Evolutionary conservation across 345 rosid species (phyloP), one percentile per base, ranked within the genome.

Genomic region (Euphorbia pulcherrima): DNA sequence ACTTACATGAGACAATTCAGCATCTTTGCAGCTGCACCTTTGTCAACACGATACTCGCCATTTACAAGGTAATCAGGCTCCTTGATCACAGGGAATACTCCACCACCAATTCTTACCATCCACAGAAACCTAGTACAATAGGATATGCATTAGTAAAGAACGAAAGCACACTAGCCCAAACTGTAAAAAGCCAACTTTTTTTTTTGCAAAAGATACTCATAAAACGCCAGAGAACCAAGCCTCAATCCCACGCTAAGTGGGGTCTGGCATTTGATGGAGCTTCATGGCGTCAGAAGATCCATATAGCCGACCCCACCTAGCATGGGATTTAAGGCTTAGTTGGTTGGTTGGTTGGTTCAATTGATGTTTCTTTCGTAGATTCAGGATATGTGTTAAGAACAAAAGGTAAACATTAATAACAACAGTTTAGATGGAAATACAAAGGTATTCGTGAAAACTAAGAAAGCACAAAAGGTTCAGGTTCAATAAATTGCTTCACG

Each of bases 91-190:
- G 99, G 99, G 78, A 82, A 94, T 41, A 94, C 97, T 68, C 99
- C 97, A 9, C 99, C 99, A 76, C 99, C 99, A 79, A 94, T 94
- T 78, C 99, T 89, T 78, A 94, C 99, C 99, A 94, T 94, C 99
- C 99, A 94, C 84, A 94, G 77, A 80, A 94, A 94, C 82, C 99
- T 94, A 76, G 71, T 53, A 41, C 75, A 72, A 33, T 62, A 17
- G 62, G 74, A 62, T 50, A 2, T 28, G 20, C 54, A 29, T 77
- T 61, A 54, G 44, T 26, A 70, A 21, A 62, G 11, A 44, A 50
- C 20, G n/a, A 68, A 51, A 59, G 20, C 33, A 60, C 28, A 13
- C 0, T 30, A 28, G 4, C 51, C 55, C 60, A 11, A 24, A 67
- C 52, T 59, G 7, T 40, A 54, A 20, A 53, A 57, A 29, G 26